phyloP scores from a whole-genome alignment of 2,329 filamentous ascomycete genomes.

The Pseudocercospora fuligena region DNA sequence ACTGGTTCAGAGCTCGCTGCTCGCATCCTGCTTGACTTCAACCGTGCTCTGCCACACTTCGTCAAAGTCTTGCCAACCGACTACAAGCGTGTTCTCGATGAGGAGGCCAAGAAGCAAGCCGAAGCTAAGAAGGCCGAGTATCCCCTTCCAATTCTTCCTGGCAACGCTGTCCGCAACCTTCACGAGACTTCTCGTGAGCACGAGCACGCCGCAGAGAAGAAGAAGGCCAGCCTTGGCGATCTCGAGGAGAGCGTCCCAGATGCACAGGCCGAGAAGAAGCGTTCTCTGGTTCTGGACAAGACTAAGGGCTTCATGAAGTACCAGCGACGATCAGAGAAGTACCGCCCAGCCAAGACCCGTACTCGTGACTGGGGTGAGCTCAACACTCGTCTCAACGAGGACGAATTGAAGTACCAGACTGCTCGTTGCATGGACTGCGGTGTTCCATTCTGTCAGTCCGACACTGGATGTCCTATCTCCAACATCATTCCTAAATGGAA shows the following conservation, averaged over 20 bases:
- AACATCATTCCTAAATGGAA: conserved; percentile 99
- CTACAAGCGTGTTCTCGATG: conserved; percentile 89
- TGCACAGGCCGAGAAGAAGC: conserved; percentile 83
- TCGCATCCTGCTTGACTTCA: conserved; percentile 93
- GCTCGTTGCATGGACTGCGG: conserved; percentile 99
- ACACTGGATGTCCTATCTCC: conserved; percentile 91
- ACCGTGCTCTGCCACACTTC: conserved; percentile 84
- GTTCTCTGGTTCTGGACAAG: conserved; percentile 93
- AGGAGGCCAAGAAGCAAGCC: conserved; percentile 83
- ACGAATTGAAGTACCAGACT: conserved; percentile 94
- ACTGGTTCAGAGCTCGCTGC: conserved; percentile 94
- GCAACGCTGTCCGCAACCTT: conserved; percentile 61
- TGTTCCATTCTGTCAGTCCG: conserved; percentile 97
- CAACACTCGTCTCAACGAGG: conserved; percentile 83
- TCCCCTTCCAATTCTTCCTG: conserved; percentile 75
- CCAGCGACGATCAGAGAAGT: conserved; percentile 89
- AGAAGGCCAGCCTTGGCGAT: conserved; percentile 72
- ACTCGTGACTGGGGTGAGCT: conserved; percentile 94
- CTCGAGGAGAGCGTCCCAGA: conserved; percentile 92
- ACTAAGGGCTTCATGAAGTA: conserved; percentile 98
- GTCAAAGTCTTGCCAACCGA: conserved; percentile 92
- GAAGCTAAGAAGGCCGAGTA: conserved; percentile 85
- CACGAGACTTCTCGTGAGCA: conserved; percentile 61
- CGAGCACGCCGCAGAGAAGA: conserved; percentile 65
- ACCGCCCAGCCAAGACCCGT: conserved; percentile 79